phyloP scores from a whole-genome alignment of 2,329 filamentous ascomycete species.

The Xylaria sp. region DNA sequence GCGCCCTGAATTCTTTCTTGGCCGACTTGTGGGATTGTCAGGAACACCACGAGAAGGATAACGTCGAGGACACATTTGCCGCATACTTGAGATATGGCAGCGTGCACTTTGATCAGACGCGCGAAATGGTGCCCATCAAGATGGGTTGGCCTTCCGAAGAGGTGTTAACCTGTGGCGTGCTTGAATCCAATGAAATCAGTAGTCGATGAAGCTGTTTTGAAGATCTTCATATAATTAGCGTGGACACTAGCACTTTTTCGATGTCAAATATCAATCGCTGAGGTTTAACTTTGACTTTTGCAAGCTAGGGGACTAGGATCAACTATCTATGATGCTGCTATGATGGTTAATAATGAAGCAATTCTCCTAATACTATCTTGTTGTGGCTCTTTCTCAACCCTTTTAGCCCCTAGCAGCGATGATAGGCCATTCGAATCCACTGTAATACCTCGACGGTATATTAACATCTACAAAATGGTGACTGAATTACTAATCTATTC shows the following conservation, averaged over 20 bases:
- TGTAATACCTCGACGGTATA: not conserved
- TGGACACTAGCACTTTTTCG: not conserved
- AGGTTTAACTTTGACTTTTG: not conserved
- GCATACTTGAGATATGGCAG: conserved; percentile 48
- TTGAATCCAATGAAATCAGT: conserved; percentile 39
- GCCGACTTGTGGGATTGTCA: conserved; percentile 50
- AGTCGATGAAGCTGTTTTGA: conserved; percentile 8
- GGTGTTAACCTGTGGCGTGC: conserved; percentile 41
- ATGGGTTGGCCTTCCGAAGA: conserved; percentile 43
- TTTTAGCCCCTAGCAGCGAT: not conserved
- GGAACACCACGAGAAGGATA: conserved; percentile 48
- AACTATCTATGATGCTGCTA: too few species aligned
- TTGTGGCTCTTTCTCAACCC: not conserved
- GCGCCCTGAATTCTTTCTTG: conserved; percentile 46
- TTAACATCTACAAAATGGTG: not conserved
- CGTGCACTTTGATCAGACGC: conserved; percentile 45
- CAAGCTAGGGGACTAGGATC: not conserved
- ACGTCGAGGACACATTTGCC: conserved; percentile 47
- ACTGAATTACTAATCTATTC: not conserved
- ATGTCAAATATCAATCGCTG: not conserved
- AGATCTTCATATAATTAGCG: conserved; percentile 8
- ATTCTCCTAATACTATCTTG: not conserved
- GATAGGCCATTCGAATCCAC: not conserved
- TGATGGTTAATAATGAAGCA: not conserved
- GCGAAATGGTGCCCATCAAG: conserved; percentile 42